Percentiles rank a stretch among this genome's conserved stretches.
Conservation (phyloP, 345 rosid genomes). For the thale cress (Arabidopsis thaliana) region TAIR10.1 NC_003076.8:7448001-7448500, state of each 20-base stretch:
- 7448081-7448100: constrained; percentile 76
- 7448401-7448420: background rate
- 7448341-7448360: constrained; percentile 63
- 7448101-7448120: background rate
- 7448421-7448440: constrained; percentile 54
- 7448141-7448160: background rate
- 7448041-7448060: constrained; percentile 64
- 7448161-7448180: background rate
- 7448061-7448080: constrained; percentile 72
- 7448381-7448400: background rate
- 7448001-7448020: constrained; percentile 65
- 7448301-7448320: constrained; percentile 78
- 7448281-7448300: constrained; percentile 64
- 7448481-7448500: constrained; percentile 61
- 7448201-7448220: constrained; percentile 75
- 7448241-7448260: constrained; percentile 71
- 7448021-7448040: constrained; percentile 66
- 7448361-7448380: background rate
- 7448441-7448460: constrained; percentile 70
- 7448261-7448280: constrained; percentile 65
- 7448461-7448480: constrained; percentile 67
- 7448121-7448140: background rate
- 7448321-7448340: constrained; percentile 61
- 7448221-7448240: constrained; percentile 70
- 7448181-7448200: constrained; percentile 67